Conservation (phyloP, 225 moss, liverwort and hornwort species). For the Straminergon stramineum region DNA sequence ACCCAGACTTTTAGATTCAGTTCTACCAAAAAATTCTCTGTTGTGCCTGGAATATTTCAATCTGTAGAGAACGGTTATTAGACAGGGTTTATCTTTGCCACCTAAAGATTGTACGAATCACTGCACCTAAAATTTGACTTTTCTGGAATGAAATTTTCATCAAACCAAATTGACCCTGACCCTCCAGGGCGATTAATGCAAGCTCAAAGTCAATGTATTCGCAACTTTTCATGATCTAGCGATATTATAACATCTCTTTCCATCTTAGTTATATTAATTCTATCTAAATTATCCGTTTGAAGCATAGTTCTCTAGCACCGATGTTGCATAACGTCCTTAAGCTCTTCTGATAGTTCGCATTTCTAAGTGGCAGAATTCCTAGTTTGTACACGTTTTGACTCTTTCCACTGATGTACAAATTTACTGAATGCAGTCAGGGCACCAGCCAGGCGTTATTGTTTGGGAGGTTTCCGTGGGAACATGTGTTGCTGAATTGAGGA, state of each 20-base stretch:
- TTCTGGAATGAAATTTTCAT: background rate
- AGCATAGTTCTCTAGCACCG: background rate
- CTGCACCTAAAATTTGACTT: background rate
- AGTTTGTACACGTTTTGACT: background rate
- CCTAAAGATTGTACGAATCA: background rate
- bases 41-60: background rate
- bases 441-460: conserved; percentile 52
- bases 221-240: background rate
- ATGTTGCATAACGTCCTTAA: background rate
- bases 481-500: conserved; percentile 52
- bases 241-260: background rate
- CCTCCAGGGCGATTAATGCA: background rate
- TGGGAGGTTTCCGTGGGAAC: conserved; percentile 64
- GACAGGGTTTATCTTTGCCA: background rate
- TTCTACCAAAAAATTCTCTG: background rate
- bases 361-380: background rate
- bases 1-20: background rate
- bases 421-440: conserved; percentile 43
- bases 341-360: background rate
- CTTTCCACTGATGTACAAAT: background rate
- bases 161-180: background rate
- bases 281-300: background rate
- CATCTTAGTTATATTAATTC: background rate
- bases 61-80: background rate
- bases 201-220: background rate